Base-by-base conservation (phyloP, 306 rosid genomes). In the Cicer arietinum region DNA sequence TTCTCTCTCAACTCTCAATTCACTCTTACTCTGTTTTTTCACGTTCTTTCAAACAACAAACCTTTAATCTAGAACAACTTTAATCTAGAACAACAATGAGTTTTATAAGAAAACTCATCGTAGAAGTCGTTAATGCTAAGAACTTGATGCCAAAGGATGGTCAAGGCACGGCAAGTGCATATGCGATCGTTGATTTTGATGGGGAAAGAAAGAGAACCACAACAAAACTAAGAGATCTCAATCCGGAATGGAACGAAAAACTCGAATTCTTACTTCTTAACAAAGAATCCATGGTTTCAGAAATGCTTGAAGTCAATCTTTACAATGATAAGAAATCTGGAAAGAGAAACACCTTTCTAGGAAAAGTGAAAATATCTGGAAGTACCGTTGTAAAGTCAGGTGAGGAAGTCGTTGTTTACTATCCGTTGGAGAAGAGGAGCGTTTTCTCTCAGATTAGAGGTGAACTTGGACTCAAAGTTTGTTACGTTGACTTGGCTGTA, bases 91-190 rank as follows among this genome's bases (percentile, higher is more conserved):
- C 16, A 14, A 14, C 16, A 14, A 14, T 14, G 16, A 14, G 20
- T 48, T 59, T 80, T 17, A 77, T 74, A 0, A 83, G 97, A 39
- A 94, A 88, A 86, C 88, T 94, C 6, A 45, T 88, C 1, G 97
- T 94, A 0, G 90, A 91, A 68, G 79, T 94, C n/a, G 86, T 89
- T 77, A 87, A 81, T 11, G 98, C 98, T 7, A 90, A 90, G 83
- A 94, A 94, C 56, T 50, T 94, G 71, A 94, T 90, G 98, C 98
- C 97, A 0, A 94, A 94, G 66, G 98, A 94, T 56, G 97, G 97
- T 16, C 98, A 94, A 83, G 98, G 98, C 67, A 94, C 98, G 1
- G 94, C 97, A 1, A 94, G 92, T 35, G 98, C 98, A 8, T 94
- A 94, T 22, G 98, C 97, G 3, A 86, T 94, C 6, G 92, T 88